These are phyloP conservation scores for Pontederia paniculata DNA, from an alignment of 176 grass and related monocot species.

Conservation along the genomic window DNA sequence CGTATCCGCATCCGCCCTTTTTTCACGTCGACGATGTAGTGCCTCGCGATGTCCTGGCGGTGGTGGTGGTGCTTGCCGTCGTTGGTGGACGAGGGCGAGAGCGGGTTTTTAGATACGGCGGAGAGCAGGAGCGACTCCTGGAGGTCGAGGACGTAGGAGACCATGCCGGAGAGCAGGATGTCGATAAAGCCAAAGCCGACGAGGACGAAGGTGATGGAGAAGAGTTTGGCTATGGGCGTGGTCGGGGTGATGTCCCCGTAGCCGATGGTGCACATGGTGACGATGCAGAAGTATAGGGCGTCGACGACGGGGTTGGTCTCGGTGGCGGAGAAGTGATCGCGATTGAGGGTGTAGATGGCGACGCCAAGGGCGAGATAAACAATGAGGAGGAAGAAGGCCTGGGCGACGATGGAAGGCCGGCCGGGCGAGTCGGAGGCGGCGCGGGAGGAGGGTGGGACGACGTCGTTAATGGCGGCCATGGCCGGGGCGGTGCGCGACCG, in stretches of 20 bases:
- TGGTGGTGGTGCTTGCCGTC: conserved; percentile 12
- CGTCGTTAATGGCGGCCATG: conserved; percentile 31
- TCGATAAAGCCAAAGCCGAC: conserved; percentile 79
- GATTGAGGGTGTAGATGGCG: conserved; percentile 55
- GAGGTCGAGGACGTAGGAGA: conserved; percentile 80
- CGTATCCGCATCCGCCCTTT: conserved; percentile 90
- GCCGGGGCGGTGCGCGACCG: conserved; percentile 65
- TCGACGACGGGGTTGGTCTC: conserved; percentile 76
- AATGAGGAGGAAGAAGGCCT: conserved; percentile 59
- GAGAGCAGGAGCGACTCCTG: conserved; percentile 92
- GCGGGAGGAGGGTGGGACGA: conserved; percentile 10
- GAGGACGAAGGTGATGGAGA: conserved; percentile 82
- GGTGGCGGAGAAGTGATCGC: conserved; percentile 36
- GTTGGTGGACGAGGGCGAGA: too few relatives aligned
- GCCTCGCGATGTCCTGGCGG: conserved; percentile 32
- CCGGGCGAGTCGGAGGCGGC: conserved; percentile 7
- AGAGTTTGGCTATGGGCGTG: conserved; percentile 67
- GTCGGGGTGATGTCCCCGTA: conserved; percentile 87
- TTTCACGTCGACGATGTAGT: conserved; percentile 84
- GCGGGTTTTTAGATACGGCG: conserved; percentile 27
- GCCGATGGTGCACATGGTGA: conserved; percentile 94
- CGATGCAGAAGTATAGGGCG: conserved; percentile 95
- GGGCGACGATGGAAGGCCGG: conserved; percentile 45
- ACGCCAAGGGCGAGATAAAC: conserved; percentile 72
- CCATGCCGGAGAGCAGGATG: conserved; percentile 87